Conservation (phyloP, 2,329 filamentous ascomycete genomes). For the Calonectria pteridis region DNA sequence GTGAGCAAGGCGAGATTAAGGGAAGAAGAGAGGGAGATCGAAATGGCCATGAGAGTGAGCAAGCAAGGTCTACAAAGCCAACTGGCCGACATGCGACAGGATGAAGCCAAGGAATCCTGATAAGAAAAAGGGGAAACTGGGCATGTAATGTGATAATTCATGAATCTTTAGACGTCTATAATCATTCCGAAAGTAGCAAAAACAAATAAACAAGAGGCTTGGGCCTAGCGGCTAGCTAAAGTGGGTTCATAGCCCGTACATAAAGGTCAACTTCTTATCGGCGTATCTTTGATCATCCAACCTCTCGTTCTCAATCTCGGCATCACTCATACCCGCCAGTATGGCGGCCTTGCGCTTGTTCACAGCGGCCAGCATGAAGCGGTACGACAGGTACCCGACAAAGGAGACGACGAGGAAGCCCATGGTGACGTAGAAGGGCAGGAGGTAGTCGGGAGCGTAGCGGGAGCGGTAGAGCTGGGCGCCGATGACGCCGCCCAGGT, state of each 20-base stretch:
- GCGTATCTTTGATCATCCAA: constrained; percentile 42
- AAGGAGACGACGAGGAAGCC: constrained; percentile 39
- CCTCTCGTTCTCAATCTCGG: constrained; percentile 42
- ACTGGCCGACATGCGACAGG: constrained; percentile 53
- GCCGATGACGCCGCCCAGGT: constrained; percentile 43
- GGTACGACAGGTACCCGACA: constrained; percentile 40
- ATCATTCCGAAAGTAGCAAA: background rate
- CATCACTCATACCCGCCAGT: constrained; percentile 36
- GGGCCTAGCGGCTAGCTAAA: background rate
- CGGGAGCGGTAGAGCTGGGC: constrained; percentile 42
- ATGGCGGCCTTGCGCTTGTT: constrained; percentile 37
- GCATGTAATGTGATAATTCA: constrained; percentile 22
- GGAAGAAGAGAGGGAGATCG: constrained; percentile 76
- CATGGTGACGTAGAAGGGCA: constrained; percentile 44
- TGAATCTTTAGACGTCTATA: constrained; percentile 16
- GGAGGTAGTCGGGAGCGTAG: constrained; percentile 38
- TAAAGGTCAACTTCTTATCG: constrained; percentile 45
- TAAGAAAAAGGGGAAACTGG: background rate
- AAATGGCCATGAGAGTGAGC: constrained; percentile 76
- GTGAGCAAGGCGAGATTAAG: constrained; percentile 71
- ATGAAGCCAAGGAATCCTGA: constrained; percentile 36
- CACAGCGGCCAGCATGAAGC: constrained; percentile 35
- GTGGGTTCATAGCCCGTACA: constrained; percentile 39
- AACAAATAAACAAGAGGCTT: background rate
- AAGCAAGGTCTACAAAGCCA: constrained; percentile 76